phyloP scores from a whole-genome alignment of 805 yeast genomes.

The Groenewaldozyma tartarivorans region DNA sequence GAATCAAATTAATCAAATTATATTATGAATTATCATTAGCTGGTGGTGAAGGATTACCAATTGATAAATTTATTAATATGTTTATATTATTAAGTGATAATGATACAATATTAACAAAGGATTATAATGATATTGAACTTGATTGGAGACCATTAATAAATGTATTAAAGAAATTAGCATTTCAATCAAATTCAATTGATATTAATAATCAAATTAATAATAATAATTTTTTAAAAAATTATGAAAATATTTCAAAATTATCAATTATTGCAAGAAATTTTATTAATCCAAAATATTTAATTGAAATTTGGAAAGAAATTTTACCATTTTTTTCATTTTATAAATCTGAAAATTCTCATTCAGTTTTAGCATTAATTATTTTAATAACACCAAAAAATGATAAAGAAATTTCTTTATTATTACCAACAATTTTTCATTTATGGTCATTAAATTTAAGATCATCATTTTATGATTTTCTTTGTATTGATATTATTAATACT shows the following conservation, averaged over 20 bases:
- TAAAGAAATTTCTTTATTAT: slow-evolving; percentile 34
- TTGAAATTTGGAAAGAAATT: slow-evolving; percentile 18
- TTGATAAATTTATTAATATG: slow-evolving; percentile 51
- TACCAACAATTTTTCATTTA: slow-evolving; percentile 60
- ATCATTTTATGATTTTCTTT: slow-evolving; percentile 49
- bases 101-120: slow-evolving; percentile 22
- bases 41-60: slow-evolving; percentile 58
- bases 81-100: slow-evolving; percentile 51
- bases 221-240: slow-evolving; percentile 12
- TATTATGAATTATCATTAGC: slow-evolving; percentile 64
- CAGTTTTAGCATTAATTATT: slow-evolving; percentile 14
- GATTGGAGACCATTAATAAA: slow-evolving; percentile 43
- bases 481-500: slow-evolving; percentile 56
- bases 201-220: too few species aligned
- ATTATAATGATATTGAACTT: slow-evolving; percentile 32
- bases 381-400: slow-evolving; percentile 15
- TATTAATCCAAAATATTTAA: slow-evolving; percentile 15
- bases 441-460: slow-evolving; percentile 52
- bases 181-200: slow-evolving; percentile 13
- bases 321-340: slow-evolving; percentile 17
- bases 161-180: slow-evolving; percentile 23
- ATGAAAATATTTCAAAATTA: slow-evolving; percentile 15
- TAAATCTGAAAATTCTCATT: slow-evolving; percentile 18
- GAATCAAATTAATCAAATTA: slow-evolving; percentile 54
- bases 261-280: slow-evolving; percentile 20